phyloP scores from a whole-genome alignment of 495 filamentous ascomycete genomes.

The Amniculicola lignicola region DNA sequence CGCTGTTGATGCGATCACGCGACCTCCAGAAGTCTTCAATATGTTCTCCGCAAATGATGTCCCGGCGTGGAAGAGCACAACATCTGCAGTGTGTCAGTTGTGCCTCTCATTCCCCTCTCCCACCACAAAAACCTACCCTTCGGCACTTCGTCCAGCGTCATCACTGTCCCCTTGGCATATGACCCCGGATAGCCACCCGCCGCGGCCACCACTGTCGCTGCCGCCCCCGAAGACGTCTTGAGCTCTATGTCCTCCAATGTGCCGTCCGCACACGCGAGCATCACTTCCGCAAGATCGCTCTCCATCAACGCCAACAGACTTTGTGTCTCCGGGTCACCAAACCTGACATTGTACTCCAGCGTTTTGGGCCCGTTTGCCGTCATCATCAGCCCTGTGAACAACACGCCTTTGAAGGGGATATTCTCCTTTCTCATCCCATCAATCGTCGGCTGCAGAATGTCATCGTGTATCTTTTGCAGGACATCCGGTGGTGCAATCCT shows the following conservation, averaged over 20 bases:
- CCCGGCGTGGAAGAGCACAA: constrained; percentile 89
- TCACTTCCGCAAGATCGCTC: constrained; percentile 84
- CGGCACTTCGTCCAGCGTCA: constrained; percentile 54
- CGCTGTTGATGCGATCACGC: constrained; percentile 86
- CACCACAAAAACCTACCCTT: constrained; percentile 38
- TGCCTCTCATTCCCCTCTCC: background rate
- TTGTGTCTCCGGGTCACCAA: constrained; percentile 95
- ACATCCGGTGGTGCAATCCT: constrained; percentile 72
- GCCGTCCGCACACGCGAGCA: constrained; percentile 78
- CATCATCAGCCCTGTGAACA: constrained; percentile 97
- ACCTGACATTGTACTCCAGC: constrained; percentile 95
- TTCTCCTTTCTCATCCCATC: constrained; percentile 80
- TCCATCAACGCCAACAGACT: constrained; percentile 83
- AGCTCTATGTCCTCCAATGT: constrained; percentile 69
- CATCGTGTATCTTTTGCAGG: constrained; percentile 72
- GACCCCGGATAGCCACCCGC: constrained; percentile 91
- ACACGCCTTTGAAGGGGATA: constrained; percentile 75
- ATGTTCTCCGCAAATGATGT: constrained; percentile 62
- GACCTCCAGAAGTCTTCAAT: constrained; percentile 75
- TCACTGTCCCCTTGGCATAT: constrained; percentile 77
- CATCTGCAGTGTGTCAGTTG: constrained; percentile 39
- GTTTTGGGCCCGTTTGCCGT: constrained; percentile 80
- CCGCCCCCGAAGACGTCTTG: constrained; percentile 63
- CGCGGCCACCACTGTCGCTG: constrained; percentile 88
- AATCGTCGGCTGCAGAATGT: constrained; percentile 84